Conservation (phyloP, 345 rosid species). For the Arabidopsis arenosa region DNA sequence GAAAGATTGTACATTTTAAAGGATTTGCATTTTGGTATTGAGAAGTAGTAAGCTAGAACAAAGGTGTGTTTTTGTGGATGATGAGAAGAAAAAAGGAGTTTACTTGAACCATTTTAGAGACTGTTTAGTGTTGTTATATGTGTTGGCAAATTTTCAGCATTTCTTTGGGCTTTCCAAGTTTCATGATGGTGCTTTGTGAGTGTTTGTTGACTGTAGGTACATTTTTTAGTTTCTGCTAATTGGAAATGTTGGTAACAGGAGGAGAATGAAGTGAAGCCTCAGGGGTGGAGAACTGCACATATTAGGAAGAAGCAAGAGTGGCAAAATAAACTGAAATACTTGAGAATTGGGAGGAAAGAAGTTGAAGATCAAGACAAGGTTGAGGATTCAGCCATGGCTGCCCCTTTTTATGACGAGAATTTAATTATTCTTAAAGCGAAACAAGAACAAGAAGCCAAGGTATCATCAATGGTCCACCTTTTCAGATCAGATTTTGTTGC, state of each 20-base stretch:
- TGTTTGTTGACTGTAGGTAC: not conserved
- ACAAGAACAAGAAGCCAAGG: conserved; percentile 86
- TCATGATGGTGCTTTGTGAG: conserved; percentile 18
- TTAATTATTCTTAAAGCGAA: conserved; percentile 61
- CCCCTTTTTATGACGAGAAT: conserved; percentile 73
- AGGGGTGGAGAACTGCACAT: conserved; percentile 64
- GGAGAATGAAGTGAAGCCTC: conserved; percentile 60
- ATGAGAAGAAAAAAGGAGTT: not conserved
- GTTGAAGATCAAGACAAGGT: conserved; percentile 62
- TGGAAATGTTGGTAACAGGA: conserved; percentile 49
- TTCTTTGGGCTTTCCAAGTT: not conserved
- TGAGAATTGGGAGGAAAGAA: conserved; percentile 68
- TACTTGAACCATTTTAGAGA: conserved; percentile 19
- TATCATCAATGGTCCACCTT: conserved; percentile 34
- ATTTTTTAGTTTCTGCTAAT: conserved; percentile 9
- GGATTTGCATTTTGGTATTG: conserved; percentile 3
- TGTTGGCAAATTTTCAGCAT: not conserved
- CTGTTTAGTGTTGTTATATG: not conserved
- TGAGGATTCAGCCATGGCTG: conserved; percentile 69
- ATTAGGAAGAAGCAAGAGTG: conserved; percentile 77
- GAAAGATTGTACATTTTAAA: conserved; percentile 8
- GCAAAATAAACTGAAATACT: conserved; percentile 80
- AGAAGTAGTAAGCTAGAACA: conserved; percentile 22
- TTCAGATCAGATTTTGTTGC: conserved; percentile 12
- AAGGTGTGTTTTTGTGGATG: not conserved